A percentile compares a stretch with the other conserved stretches of the same genome.
Evolutionary conservation across 1,284 basidiomycete species (phyloP).

Genomic region (Lentinus polychrous): DNA sequence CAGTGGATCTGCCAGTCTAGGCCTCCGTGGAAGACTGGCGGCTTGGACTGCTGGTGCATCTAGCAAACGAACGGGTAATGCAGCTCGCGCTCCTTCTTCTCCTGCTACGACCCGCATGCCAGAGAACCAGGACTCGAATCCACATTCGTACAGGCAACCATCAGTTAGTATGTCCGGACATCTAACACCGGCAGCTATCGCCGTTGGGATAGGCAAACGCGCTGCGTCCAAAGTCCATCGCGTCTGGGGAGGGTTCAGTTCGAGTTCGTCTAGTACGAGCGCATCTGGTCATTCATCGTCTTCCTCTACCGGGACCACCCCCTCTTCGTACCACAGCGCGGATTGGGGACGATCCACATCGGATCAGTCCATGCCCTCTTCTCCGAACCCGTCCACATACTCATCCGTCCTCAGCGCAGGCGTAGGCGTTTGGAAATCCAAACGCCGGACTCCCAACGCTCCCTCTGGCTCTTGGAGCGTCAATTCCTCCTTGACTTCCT

Average conservation of each 20-base stretch:
- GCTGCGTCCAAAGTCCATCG: constrained; percentile 71
- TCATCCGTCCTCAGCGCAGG: constrained; percentile 12
- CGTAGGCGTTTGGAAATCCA: constrained; percentile 25
- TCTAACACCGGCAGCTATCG: constrained; percentile 62
- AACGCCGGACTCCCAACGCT: constrained; percentile 49
- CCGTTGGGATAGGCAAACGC: constrained; percentile 45
- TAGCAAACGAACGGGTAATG: constrained; percentile 13
- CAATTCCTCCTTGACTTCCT: constrained; percentile 39
- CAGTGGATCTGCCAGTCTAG: constrained; percentile 28
- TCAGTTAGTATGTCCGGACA: constrained; percentile 65
- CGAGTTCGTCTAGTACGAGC: constrained; percentile 33
- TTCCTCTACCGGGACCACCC: constrained; percentile 20
- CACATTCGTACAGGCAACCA: constrained; percentile 39
- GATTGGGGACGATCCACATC: constrained; percentile 16
- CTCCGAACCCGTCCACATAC: constrained; percentile 3
- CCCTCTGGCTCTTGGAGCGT: constrained; percentile 54
- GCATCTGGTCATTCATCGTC: constrained; percentile 33
- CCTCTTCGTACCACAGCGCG: constrained; percentile 8
- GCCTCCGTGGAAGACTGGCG: constrained; percentile 42
- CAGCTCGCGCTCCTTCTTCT: constrained; percentile 18
- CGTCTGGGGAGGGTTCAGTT: constrained; percentile 47
- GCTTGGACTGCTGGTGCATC: constrained; percentile 35
- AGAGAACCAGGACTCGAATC: constrained; percentile 12
- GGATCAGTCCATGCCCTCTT: constrained; percentile 26
- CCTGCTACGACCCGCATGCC: constrained; percentile 18